These are phyloP conservation scores for Boletus subcaerulescens DNA, from an alignment of 768 basidiomycete genomes.

Conservation along the genomic window DNA sequence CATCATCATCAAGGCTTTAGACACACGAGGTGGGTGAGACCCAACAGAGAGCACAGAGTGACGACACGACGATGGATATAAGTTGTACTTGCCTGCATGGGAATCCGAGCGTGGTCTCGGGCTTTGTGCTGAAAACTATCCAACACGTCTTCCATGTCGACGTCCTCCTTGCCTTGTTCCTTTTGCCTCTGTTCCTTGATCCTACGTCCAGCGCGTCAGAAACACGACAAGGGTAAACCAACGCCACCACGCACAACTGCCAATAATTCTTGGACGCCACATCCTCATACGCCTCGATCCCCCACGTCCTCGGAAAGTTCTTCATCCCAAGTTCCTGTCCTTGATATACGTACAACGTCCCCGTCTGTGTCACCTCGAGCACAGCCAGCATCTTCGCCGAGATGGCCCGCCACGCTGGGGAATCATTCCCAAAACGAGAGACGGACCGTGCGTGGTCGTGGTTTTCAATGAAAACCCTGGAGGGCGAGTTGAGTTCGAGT, in stretches of 20 bases:
- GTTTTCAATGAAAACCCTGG: conserved; percentile 64
- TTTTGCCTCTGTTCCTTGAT: conserved; percentile 30
- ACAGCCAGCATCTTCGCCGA: conserved; percentile 66
- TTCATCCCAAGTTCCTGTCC: conserved; percentile 71
- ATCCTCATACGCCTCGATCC: conserved; percentile 71
- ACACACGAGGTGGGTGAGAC: too few relatives aligned
- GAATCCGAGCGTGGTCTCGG: conserved; percentile 67
- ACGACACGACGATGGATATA: background rate
- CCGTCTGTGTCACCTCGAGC: conserved; percentile 57
- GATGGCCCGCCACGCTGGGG: conserved; percentile 48
- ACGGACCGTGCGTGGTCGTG: conserved; percentile 66
- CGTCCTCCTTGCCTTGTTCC: conserved; percentile 34
- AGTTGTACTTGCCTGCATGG: conserved; percentile 52
- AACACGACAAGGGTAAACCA: background rate
- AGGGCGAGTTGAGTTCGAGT: background rate
- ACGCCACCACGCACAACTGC: conserved; percentile 39
- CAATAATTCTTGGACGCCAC: conserved; percentile 61
- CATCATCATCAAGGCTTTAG: too few relatives aligned
- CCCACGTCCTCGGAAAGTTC: conserved; percentile 62
- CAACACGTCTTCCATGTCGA: conserved; percentile 62
- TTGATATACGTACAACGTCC: conserved; percentile 73
- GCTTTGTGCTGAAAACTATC: conserved; percentile 58
- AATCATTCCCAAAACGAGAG: conserved; percentile 65
- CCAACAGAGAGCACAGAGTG: too few relatives aligned
- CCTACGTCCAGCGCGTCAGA: background rate